Conservation (phyloP, 2,329 filamentous ascomycete species). For the Coniochaeta sp. region DNA sequence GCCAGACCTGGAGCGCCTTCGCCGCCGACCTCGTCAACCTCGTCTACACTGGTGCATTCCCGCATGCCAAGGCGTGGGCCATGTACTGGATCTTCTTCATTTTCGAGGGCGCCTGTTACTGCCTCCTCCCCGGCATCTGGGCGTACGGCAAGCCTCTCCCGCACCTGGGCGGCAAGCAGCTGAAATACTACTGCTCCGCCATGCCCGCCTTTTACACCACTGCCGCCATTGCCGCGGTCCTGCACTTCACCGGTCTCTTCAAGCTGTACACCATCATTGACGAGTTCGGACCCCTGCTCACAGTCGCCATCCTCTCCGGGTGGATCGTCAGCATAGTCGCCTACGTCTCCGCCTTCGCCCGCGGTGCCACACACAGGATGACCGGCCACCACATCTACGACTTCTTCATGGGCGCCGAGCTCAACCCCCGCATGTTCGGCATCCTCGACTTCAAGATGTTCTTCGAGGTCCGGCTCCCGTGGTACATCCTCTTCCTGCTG, state of each 20-base stretch:
- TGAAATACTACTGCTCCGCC: conserved; percentile 91
- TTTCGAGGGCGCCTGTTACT: conserved; percentile 76
- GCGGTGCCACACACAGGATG: conserved; percentile 87
- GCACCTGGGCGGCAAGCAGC: conserved; percentile 74
- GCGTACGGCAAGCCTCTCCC: conserved; percentile 82
- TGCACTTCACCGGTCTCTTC: conserved; percentile 82
- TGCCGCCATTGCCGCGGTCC: conserved; percentile 58
- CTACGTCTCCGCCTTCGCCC: conserved; percentile 74
- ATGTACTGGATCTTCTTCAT: conserved; percentile 95
- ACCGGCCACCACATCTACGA: conserved; percentile 75
- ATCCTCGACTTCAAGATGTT: conserved; percentile 92
- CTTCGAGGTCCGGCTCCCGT: conserved; percentile 79
- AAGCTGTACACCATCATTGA: conserved; percentile 88
- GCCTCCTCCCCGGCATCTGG: conserved; percentile 79
- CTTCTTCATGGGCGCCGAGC: conserved; percentile 85
- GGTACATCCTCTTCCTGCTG: conserved; percentile 72
- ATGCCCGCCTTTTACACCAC: conserved; percentile 84
- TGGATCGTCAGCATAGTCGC: conserved; percentile 77
- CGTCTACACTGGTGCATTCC: conserved; percentile 79
- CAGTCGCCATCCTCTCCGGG: conserved; percentile 85
- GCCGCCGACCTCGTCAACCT: conserved; percentile 61
- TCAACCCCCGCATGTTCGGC: conserved; percentile 80
- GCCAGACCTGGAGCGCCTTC: conserved; percentile 66
- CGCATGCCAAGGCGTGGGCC: conserved; percentile 72
- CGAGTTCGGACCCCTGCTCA: conserved; percentile 89